Percentiles rank a stretch among this genome's conserved stretches.
These are phyloP conservation scores for Auricularia sp. DNA, from an alignment of 768 basidiomycete genomes.

Conservation along the genomic window DNA sequence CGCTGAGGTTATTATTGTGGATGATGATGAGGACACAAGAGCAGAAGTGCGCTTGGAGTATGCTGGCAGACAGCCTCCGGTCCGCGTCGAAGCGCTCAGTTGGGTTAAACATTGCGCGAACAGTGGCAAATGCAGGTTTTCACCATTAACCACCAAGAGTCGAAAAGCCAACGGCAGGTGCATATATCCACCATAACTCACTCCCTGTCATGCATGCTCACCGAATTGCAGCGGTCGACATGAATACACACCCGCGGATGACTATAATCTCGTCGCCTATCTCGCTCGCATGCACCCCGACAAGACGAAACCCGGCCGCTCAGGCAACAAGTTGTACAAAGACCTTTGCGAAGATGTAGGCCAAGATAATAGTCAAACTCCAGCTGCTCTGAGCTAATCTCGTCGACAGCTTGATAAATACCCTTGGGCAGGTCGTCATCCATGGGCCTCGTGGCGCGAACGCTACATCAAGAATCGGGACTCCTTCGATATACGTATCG, in stretches of 20 bases:
- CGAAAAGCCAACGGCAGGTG: background rate
- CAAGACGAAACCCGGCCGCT: conserved; percentile 71
- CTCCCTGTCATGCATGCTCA: background rate
- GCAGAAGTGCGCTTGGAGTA: conserved; percentile 20
- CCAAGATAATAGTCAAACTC: background rate
- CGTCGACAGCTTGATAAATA: conserved; percentile 24
- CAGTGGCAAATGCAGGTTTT: conserved; percentile 51
- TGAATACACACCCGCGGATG: conserved; percentile 69
- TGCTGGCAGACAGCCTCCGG: background rate
- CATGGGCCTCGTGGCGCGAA: conserved; percentile 87
- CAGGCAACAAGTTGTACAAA: conserved; percentile 74
- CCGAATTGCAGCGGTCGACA: conserved; percentile 42
- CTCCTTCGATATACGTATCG: conserved; percentile 55
- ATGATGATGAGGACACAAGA: conserved; percentile 64
- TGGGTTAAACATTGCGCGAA: conserved; percentile 83
- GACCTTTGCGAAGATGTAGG: conserved; percentile 65
- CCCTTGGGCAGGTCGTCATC: conserved; percentile 71
- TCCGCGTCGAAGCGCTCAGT: conserved; percentile 55
- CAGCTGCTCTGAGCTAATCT: conserved; percentile 3
- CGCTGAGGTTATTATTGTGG: conserved; percentile 69
- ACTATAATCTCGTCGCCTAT: conserved; percentile 63
- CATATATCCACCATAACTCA: background rate
- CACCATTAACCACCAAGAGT: conserved; percentile 14
- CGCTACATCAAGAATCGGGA: conserved; percentile 74
- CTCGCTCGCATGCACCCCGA: conserved; percentile 77